A percentile compares a stretch with the other conserved stretches of the same genome.
Evolutionary conservation across 2,329 filamentous ascomycete genomes (phyloP).

Genomic region (Falciphora oryzae): DNA sequence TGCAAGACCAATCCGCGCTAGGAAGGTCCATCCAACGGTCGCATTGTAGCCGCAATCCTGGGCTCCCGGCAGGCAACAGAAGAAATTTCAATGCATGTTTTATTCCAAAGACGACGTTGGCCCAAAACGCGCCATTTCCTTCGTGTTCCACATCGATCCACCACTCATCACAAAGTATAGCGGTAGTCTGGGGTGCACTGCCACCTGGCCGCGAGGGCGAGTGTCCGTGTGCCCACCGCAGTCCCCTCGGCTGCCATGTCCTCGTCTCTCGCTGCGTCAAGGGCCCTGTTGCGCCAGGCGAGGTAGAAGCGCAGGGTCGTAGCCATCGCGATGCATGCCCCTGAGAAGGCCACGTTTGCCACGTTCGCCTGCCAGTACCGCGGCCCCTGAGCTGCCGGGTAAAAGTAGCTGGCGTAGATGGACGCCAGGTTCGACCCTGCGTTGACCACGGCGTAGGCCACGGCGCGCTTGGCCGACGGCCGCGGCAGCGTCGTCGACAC

Average conservation of each 20-base stretch:
- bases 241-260: conserved; percentile 12
- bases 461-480: conserved; percentile 35
- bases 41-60: too few species aligned
- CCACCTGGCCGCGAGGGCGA: conserved; percentile 13
- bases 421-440: conserved; percentile 28
- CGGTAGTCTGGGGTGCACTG: conserved; percentile 15
- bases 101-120: not conserved
- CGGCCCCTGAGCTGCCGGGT: conserved; percentile 15
- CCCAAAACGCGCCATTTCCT: not conserved
- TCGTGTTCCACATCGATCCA: not conserved
- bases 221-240: conserved; percentile 5
- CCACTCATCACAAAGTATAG: conserved; percentile 12
- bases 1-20: not conserved
- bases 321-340: conserved; percentile 14
- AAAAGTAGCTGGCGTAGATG: conserved; percentile 31
- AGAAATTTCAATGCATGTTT: not conserved
- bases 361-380: conserved; percentile 17
- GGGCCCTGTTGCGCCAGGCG: conserved; percentile 13
- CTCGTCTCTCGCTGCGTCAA: conserved; percentile 12
- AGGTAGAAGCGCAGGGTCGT: conserved; percentile 15
- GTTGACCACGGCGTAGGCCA: conserved; percentile 35
- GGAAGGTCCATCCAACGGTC: too few species aligned
- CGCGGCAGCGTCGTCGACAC: conserved; percentile 25
- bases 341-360: conserved; percentile 16
- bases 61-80: not conserved